Evolutionary conservation across 2,329 filamentous ascomycete species (phyloP), one percentile per base, ranked within the genome.

Genomic region (Epicoccum sorghinum): DNA sequence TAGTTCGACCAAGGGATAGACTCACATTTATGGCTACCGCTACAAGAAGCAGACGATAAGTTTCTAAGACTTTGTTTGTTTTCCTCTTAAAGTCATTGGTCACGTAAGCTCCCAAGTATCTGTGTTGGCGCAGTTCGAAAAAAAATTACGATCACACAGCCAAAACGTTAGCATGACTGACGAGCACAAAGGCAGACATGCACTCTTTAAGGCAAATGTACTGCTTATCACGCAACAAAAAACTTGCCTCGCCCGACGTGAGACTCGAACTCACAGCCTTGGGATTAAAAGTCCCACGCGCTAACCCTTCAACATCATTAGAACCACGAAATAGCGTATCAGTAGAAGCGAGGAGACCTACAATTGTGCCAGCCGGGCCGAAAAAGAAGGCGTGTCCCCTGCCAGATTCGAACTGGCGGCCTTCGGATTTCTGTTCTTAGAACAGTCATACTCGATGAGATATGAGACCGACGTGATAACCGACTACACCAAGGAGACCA

Each of bases 381-480:
- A 44, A 48, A 60, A 45, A 51, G 18, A 56, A 33, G 13, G 25
- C 49, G 6, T 57, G 54, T 52, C 49, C 60, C 67, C 60, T 70
- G 62, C 67, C 67, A 70, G 68, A 71, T 52, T 71, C 68, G 68
- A 71, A 71, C 68, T 71, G 67, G 68, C 63, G 68, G 59, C 67
- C 68, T 71, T 71, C 58, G 68, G 68, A 71, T 71, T 36, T 65
- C 68, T 61, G 50, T 62, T 44, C 14, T 37, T 9, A 23, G 52
- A 68, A 59, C 56, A 71, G 67, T 71, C 69, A 71, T 63, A 70
- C 55, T 38, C 24, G 55, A 54, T 44, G 23, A 42, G 47, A 30
- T 70, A 70, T 71, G 69, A 71, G 69, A 71, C 69, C 69, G 58
- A 71, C 69, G 67, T 71, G 67, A 71, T 70, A 70, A 71, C 67